phyloP scores from a whole-genome alignment of 176 grass and related monocot genomes.

The Triticum aestivum region DNA sequence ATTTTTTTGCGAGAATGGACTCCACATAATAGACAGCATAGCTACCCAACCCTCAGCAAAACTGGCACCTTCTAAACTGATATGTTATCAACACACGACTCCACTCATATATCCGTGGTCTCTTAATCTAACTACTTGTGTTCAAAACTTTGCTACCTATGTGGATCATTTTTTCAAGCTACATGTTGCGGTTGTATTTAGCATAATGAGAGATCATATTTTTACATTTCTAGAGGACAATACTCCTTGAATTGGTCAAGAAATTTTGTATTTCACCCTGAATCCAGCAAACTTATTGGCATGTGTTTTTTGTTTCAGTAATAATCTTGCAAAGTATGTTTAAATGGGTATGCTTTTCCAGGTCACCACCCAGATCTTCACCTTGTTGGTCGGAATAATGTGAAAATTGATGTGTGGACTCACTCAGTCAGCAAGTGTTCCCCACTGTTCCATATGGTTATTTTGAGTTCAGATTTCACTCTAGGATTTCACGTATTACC shows the following conservation, averaged over 20 bases:
- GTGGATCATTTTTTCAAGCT: too few species aligned
- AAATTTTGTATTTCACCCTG: neutral
- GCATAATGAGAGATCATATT: neutral
- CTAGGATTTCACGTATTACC: neutral
- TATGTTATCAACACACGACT: too few species aligned
- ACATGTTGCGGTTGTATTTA: too few species aligned
- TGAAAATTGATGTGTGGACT: slow-evolving; percentile 95
- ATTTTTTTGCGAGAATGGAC: too few species aligned
- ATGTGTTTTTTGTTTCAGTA: neutral
- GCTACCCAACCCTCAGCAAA: too few species aligned
- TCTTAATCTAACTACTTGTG: too few species aligned
- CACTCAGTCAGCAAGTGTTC: slow-evolving; percentile 79
- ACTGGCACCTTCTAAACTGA: too few species aligned
- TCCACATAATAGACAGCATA: too few species aligned
- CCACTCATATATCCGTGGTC: too few species aligned
- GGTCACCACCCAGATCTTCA: slow-evolving; percentile 98
- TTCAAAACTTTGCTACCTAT: too few species aligned
- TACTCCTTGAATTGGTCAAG: neutral
- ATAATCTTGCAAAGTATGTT: neutral
- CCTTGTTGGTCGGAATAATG: slow-evolving; percentile 88
- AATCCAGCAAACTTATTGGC: slow-evolving; percentile 7
- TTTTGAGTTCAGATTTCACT: neutral
- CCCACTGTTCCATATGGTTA: neutral
- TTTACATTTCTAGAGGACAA: neutral
- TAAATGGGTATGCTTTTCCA: slow-evolving; percentile 38